Evolutionary conservation across 179 eudicot genomes (phyloP), one percentile per base, ranked within the genome.

Genomic region (Nepenthes alata): DNA sequence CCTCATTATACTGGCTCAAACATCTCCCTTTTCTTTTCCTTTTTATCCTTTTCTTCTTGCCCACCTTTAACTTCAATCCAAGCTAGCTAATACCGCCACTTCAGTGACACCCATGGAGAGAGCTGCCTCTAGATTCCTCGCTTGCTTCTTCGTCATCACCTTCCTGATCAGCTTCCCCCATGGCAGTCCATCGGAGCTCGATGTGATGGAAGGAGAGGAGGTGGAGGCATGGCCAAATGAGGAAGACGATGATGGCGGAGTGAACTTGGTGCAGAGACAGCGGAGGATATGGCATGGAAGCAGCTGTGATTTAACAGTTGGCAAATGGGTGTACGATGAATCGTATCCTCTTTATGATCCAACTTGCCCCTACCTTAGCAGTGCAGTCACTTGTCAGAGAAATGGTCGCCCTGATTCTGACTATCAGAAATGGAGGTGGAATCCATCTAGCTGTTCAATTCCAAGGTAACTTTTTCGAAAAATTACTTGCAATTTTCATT

Each of bases 371-470:
- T 88, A 88, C 68, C 81, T 88, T 36, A 88, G 81, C 51, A 60
- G 72, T 48, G 83, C 86, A 3, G 83, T 88, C 0, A 74, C 80
- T 49, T 88, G 96, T 64, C 72, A 62, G 38, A 78, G 80, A 67
- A 88, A 88, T 75, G 96, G 96, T 13, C 73, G 96, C 49, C 94
- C 94, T 2, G 96, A 88, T 74, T 83, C 88, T 44, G 88, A 80
- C 55, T 88, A 80, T 60, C 78, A 83, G 58, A 82, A 84, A 45
- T 86, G 86, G 94, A 82, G 80, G 70, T 88, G 96, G 96, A 81
- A 84, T 73, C 96, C 96, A 34, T 71, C 61, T 65, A 63, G 53
- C 1, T 88, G 96, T 67, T 77, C 83, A 25, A 76, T 84, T 35
- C 94, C 88, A 15, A 88, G 94, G 96, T 88, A 70, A 16, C 34